Base-by-base conservation (phyloP, 352 stramenopile species). In the Globisporangium echinulatum region DNA sequence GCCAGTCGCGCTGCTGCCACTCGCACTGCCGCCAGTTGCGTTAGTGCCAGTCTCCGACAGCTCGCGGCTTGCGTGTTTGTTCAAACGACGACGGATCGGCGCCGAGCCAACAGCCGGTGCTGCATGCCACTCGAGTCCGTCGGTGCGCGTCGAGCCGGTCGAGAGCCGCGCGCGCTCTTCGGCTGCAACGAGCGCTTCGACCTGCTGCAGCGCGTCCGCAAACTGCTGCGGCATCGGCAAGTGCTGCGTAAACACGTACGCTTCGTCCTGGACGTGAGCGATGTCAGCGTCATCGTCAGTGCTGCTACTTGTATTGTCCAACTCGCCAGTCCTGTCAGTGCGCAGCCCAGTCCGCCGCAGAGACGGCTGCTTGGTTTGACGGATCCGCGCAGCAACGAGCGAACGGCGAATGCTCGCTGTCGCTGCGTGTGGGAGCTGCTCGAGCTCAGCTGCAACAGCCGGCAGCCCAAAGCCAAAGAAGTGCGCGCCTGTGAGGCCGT, bases 211-310 rank as follows among this genome's bases (percentile, higher is more conserved):
- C 1, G 94, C 83, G 9, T 89, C 69, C 14, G 89, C 80, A 56
- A 98, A 87, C 44, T 75, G 70, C 33, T 90, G 69, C 5, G 75
- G 47, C 6, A 77, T 74, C 46, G 92, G 92, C 40, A 96, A 61
- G 4, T 74, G 59, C 58, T 93, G 88, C 15, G 78, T 88, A 63
- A 98, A 98, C 37, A 85, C 70, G 58, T 98, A 98, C 7, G 69
- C 14, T n/a, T 50, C 46, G 6, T 50, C 68, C 5, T 88, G 60
- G 19, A 69, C 68, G 14, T 82, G 68, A 1, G 63, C 62, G 14
- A 63, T 58, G 4, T 63, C 63, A 17, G 64, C 61, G 3, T 66
- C 56, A 60, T 64, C 42, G 51, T 38, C 42, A 49, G 64, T 44
- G 8, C 59, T 9, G n/a, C 33, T 36, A 33, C 25, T 33, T 33